phyloP scores from a whole-genome alignment of 331 rosid species.

The Acacia pycnantha region DNA sequence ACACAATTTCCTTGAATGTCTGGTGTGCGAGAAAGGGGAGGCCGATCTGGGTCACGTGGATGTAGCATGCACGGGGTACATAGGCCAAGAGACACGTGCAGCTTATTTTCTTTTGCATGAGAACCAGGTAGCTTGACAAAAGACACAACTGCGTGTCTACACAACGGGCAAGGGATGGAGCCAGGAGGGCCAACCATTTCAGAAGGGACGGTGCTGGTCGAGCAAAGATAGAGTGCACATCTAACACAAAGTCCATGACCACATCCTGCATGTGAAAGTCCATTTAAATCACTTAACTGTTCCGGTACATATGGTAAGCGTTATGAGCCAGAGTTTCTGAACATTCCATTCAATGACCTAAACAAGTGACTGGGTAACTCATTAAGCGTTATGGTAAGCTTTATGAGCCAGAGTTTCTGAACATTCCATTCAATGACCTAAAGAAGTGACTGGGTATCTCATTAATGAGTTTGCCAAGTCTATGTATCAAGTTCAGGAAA shows the following conservation, averaged over 20 bases:
- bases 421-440: background rate
- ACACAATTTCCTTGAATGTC: conserved; percentile 66
- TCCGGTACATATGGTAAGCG: background rate
- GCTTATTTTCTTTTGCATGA: conserved; percentile 63
- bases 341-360: background rate
- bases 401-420: background rate
- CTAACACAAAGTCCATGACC: conserved; percentile 85
- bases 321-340: background rate
- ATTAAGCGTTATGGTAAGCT: background rate
- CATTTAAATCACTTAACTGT: conserved; percentile 13
- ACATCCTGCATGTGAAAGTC: conserved; percentile 64
- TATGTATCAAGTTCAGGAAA: background rate
- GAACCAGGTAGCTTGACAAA: conserved; percentile 78
- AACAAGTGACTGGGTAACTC: background rate
- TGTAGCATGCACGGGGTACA: conserved; percentile 92
- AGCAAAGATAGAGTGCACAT: conserved; percentile 95
- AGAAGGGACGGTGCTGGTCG: conserved; percentile 65
- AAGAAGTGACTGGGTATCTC: background rate
- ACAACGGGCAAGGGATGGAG: conserved; percentile 90
- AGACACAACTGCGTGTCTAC: conserved; percentile 79
- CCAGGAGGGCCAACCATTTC: conserved; percentile 66
- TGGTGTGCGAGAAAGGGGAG: conserved; percentile 61
- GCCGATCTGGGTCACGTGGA: conserved; percentile 45
- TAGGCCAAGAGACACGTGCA: conserved; percentile 63
- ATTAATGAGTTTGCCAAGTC: background rate